phyloP scores from a whole-genome alignment of 148 eudicot genomes.

The Vaccinium myrtillus region DNA sequence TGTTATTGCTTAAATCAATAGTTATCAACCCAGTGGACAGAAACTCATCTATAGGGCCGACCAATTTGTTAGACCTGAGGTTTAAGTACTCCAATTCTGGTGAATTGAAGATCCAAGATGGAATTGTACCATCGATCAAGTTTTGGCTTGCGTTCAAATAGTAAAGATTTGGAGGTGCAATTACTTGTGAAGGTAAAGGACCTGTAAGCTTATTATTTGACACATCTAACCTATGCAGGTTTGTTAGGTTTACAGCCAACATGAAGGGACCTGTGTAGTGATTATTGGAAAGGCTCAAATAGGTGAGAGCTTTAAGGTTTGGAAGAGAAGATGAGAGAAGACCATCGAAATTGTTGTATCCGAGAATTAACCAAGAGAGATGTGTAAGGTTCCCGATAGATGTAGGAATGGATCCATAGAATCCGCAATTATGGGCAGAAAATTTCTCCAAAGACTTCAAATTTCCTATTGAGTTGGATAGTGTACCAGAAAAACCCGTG shows the following conservation, averaged over 20 bases:
- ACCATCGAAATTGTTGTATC: background rate
- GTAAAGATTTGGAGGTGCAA: constrained; percentile 18
- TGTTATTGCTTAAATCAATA: constrained; percentile 26
- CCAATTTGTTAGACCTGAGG: constrained; percentile 28
- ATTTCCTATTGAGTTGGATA: background rate
- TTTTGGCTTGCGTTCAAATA: constrained; percentile 24
- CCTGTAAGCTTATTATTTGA: background rate
- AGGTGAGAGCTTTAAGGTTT: background rate
- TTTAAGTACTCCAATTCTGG: constrained; percentile 25
- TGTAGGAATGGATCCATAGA: background rate
- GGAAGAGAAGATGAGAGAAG: background rate
- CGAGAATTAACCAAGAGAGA: background rate
- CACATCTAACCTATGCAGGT: background rate
- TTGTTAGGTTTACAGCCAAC: background rate
- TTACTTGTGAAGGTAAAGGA: background rate
- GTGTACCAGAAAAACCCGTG: background rate
- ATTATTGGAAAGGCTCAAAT: background rate
- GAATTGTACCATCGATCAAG: constrained; percentile 33
- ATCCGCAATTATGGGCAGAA: background rate
- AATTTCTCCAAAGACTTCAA: background rate
- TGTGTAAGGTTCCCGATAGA: background rate
- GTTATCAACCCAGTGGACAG: constrained; percentile 8
- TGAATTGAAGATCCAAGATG: constrained; percentile 3
- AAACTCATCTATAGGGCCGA: constrained; percentile 26
- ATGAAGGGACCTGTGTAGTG: too few species aligned